phyloP scores from a whole-genome alignment of 2,329 filamentous ascomycete species.

The Ophiostoma ulmi region DNA sequence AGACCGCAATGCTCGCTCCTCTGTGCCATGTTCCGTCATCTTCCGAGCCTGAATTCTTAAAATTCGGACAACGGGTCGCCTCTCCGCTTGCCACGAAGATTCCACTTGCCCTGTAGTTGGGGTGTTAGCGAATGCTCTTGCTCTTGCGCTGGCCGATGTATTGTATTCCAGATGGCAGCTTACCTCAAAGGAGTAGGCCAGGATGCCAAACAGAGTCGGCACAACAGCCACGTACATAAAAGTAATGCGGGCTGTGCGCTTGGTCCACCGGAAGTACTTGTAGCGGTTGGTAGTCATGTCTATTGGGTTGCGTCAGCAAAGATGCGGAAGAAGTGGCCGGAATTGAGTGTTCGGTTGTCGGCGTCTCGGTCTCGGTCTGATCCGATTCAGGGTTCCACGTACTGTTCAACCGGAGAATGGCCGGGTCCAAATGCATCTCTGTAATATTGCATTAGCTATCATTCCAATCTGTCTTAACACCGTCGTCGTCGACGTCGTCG shows the following conservation, averaged over 20 bases:
- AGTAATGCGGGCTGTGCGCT: constrained; percentile 71
- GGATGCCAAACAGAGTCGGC: constrained; percentile 63
- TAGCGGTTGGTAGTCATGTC: constrained; percentile 80
- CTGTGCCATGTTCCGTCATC: background rate
- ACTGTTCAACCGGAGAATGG: constrained; percentile 44
- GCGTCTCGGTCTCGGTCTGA: background rate
- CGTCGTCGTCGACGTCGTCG: background rate
- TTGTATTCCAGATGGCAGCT: constrained; percentile 40
- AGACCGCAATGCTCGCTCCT: background rate
- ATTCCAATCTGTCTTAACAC: background rate
- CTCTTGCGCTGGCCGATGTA: background rate
- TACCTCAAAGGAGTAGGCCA: constrained; percentile 81
- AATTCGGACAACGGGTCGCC: constrained; percentile 80
- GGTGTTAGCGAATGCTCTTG: background rate
- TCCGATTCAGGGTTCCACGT: constrained; percentile 29
- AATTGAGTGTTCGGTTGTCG: too few relatives aligned
- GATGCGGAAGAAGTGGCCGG: background rate
- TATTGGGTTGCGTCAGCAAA: constrained; percentile 37
- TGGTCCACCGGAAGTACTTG: constrained; percentile 94
- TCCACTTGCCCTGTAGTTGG: constrained; percentile 67
- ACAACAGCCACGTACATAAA: constrained; percentile 72
- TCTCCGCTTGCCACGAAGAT: constrained; percentile 80
- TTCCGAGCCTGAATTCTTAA: constrained; percentile 39
- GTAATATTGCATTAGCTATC: constrained; percentile 22
- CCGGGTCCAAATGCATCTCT: constrained; percentile 47